These are phyloP conservation scores for Hyphodiscus sp. DNA, from an alignment of 2,329 filamentous ascomycete genomes.

Conservation along the genomic window DNA sequence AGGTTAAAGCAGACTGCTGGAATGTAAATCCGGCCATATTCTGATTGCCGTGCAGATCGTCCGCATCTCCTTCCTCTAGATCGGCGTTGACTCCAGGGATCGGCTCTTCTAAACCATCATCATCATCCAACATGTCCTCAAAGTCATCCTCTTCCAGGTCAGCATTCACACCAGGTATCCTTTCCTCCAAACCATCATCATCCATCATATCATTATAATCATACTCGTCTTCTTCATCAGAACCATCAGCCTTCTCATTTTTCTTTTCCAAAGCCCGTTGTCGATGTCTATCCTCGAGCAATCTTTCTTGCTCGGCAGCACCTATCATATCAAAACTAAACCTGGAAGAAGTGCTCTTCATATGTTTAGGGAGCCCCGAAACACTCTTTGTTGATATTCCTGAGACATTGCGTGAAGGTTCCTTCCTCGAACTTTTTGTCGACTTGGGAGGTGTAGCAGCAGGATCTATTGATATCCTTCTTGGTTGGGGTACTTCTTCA, in stretches of 20 bases:
- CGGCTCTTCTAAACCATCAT: conserved; percentile 20
- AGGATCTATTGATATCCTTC: conserved; percentile 23
- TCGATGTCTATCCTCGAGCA: conserved; percentile 67
- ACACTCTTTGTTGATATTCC: conserved; percentile 39
- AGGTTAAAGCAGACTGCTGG: conserved; percentile 41
- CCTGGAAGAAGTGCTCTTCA: conserved; percentile 71
- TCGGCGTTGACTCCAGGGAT: conserved; percentile 14
- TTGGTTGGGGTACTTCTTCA: conserved; percentile 12
- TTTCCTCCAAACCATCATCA: conserved; percentile 55
- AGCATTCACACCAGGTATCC: conserved; percentile 51
- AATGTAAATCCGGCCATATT: conserved; percentile 26
- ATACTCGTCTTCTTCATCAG: conserved; percentile 26
- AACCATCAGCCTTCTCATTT: conserved; percentile 33
- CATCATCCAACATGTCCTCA: conserved; percentile 10
- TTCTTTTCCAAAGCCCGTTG: conserved; percentile 59
- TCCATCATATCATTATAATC: conserved; percentile 41
- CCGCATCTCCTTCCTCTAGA: conserved; percentile 30
- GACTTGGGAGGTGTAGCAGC: conserved; percentile 20
- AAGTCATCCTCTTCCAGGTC: conserved; percentile 31
- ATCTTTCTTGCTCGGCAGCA: conserved; percentile 58
- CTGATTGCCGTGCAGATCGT: conserved; percentile 1
- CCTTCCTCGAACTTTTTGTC: conserved; percentile 15
- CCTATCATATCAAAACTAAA: conserved; percentile 80
- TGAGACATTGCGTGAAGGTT: conserved; percentile 46
- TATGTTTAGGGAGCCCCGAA: conserved; percentile 49